Conservation (phyloP, 2,329 filamentous ascomycete genomes). For the Alternaria angustiovoidea region DNA sequence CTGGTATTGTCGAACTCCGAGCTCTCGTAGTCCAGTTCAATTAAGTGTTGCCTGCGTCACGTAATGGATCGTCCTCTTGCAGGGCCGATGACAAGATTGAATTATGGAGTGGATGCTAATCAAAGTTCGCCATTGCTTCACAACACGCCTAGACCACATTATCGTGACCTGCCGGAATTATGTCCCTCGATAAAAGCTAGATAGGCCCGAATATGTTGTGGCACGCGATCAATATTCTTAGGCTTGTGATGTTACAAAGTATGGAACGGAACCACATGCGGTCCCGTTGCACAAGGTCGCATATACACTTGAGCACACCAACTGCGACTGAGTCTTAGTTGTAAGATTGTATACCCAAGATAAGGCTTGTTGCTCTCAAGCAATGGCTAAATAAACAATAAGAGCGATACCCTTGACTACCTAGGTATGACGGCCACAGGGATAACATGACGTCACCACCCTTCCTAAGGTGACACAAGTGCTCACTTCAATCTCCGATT, state of each 20-base stretch:
- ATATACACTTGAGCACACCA: background rate
- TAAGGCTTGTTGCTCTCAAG: background rate
- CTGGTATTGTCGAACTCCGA: background rate
- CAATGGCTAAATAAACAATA: too few species aligned
- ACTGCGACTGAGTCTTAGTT: background rate
- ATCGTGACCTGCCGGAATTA: background rate
- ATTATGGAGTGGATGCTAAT: background rate
- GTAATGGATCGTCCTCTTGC: background rate
- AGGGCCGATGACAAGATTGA: background rate
- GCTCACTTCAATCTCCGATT: too few species aligned
- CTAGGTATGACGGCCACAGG: background rate
- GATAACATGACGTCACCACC: background rate
- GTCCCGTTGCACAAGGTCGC: background rate
- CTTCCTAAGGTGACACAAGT: background rate
- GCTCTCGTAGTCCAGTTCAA: background rate
- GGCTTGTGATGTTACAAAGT: background rate
- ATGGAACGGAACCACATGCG: background rate
- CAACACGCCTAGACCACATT: background rate
- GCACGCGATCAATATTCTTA: background rate
- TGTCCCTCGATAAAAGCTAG: background rate
- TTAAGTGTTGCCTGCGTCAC: background rate
- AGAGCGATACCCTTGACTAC: too few species aligned
- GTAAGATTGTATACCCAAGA: background rate
- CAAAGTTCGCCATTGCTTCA: background rate
- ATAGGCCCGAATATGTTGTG: background rate